These are phyloP conservation scores for Haematococcus lacustris DNA, from an alignment of 139 green algal genomes.

Conservation along the genomic window DNA sequence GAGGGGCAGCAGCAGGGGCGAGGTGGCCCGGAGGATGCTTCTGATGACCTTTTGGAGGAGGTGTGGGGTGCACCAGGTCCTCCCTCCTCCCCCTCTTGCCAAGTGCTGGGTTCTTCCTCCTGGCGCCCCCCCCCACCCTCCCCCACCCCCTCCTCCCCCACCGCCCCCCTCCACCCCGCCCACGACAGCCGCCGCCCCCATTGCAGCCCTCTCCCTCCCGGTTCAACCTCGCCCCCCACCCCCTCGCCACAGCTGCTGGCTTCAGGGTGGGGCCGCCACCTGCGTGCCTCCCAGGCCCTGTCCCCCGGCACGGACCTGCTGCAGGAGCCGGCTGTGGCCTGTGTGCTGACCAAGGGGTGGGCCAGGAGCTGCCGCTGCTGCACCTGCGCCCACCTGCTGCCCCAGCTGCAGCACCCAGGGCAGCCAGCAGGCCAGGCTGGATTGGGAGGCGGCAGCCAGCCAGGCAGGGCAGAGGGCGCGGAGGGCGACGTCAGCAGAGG, in stretches of 20 bases:
- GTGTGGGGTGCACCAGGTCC: no score
- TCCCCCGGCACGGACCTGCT: conserved; percentile 21
- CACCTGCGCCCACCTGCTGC: conserved; percentile 11
- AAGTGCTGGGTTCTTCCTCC: neutral
- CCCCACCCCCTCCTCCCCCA: neutral
- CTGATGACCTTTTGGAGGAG: no score
- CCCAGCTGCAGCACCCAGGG: neutral
- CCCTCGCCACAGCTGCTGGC: neutral
- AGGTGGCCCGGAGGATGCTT: no score
- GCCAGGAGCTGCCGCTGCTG: conserved; percentile 10
- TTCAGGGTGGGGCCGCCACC: neutral
- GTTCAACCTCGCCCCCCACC: neutral
- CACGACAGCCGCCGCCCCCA: neutral
- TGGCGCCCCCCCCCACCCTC: no score
- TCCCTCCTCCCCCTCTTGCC: neutral
- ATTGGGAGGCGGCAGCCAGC: neutral
- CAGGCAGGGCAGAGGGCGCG: neutral
- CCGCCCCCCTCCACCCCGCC: neutral
- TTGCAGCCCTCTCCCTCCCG: neutral
- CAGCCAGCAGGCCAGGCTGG: neutral
- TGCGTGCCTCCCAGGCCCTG: no score
- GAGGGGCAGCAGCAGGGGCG: neutral
- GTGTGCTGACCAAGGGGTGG: conserved; percentile 21
- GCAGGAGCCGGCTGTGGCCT: conserved; percentile 18
- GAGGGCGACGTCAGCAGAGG: neutral